These are phyloP conservation scores for Lactarius hatsudake DNA, from an alignment of 768 basidiomycete genomes.

Conservation along the genomic window DNA sequence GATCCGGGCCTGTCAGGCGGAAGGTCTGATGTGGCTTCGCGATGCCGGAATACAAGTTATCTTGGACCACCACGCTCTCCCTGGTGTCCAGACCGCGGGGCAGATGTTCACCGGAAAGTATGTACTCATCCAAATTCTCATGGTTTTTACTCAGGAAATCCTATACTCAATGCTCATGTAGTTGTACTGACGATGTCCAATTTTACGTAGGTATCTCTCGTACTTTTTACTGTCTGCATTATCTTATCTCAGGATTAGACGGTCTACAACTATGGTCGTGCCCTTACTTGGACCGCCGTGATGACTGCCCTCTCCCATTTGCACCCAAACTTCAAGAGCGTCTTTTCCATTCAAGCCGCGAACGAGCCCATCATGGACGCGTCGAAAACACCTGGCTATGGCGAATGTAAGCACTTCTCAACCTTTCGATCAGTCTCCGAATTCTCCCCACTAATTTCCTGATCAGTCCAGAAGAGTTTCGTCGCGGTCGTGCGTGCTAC, in stretches of 20 bases:
- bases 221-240: not conserved
- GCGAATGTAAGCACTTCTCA: constrained; percentile 50
- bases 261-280: constrained; percentile 68
- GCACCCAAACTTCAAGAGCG: constrained; percentile 61
- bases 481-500: constrained; percentile 10
- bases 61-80: constrained; percentile 67
- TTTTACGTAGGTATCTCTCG: constrained; percentile 57
- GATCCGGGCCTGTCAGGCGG: constrained; percentile 41
- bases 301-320: constrained; percentile 73
- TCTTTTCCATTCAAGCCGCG: constrained; percentile 69
- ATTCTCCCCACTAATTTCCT: not conserved
- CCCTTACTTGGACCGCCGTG: constrained; percentile 76
- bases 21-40: constrained; percentile 58
- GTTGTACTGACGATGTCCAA: constrained; percentile 64
- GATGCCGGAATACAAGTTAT: constrained; percentile 64
- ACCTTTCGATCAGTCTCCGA: not conserved
- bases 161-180: constrained; percentile 29
- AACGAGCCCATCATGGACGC: constrained; percentile 82
- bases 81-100: constrained; percentile 59
- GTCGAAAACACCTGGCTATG: constrained; percentile 60
- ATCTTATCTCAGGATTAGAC: constrained; percentile 44
- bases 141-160: not conserved
- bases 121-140: constrained; percentile 24
- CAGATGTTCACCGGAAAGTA: constrained; percentile 72
- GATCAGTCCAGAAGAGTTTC: constrained; percentile 10